Evolutionary conservation across 495 filamentous ascomycete genomes (phyloP).

Genomic region (Ramalina intermedia): DNA sequence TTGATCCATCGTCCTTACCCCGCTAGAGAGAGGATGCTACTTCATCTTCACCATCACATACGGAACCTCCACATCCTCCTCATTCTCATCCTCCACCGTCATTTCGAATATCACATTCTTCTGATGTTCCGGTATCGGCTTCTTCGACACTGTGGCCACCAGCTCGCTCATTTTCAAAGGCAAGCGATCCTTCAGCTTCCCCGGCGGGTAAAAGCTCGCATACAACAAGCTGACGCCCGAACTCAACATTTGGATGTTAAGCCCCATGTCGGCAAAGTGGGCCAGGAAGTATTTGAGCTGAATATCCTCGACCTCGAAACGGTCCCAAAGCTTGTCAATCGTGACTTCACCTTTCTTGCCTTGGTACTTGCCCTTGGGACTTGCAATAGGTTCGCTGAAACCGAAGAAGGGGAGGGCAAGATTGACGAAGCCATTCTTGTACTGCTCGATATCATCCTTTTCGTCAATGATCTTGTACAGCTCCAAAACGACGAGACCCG

Average conservation of each 20-base stretch:
- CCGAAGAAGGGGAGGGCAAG: slow-evolving; percentile 93
- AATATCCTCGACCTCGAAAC: slow-evolving; percentile 82
- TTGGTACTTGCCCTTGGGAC: slow-evolving; percentile 78
- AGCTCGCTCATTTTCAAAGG: slow-evolving; percentile 67
- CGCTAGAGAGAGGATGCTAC: no score
- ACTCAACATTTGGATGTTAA: slow-evolving; percentile 83
- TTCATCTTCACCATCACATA: slow-evolving; percentile 74
- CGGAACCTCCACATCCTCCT: slow-evolving; percentile 93
- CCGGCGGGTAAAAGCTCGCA: slow-evolving; percentile 80
- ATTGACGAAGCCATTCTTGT: slow-evolving; percentile 98
- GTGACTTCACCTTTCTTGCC: slow-evolving; percentile 59
- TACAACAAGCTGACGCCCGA: slow-evolving; percentile 94
- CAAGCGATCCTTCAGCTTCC: slow-evolving; percentile 75
- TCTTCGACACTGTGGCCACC: slow-evolving; percentile 80
- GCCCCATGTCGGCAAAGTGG: slow-evolving; percentile 62
- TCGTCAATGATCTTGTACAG: slow-evolving; percentile 95
- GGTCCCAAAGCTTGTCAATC: slow-evolving; percentile 95
- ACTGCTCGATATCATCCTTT: slow-evolving; percentile 87
- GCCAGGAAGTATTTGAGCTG: slow-evolving; percentile 72
- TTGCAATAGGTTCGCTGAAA: slow-evolving; percentile 90
- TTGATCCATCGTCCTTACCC: no score
- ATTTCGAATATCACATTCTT: slow-evolving; percentile 95
- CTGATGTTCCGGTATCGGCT: slow-evolving; percentile 78
- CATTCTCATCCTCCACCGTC: slow-evolving; percentile 76
- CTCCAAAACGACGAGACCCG: slow-evolving; percentile 83